These are phyloP conservation scores for Trapa bicornis DNA, from an alignment of 345 rosid genomes.

Conservation along the genomic window DNA sequence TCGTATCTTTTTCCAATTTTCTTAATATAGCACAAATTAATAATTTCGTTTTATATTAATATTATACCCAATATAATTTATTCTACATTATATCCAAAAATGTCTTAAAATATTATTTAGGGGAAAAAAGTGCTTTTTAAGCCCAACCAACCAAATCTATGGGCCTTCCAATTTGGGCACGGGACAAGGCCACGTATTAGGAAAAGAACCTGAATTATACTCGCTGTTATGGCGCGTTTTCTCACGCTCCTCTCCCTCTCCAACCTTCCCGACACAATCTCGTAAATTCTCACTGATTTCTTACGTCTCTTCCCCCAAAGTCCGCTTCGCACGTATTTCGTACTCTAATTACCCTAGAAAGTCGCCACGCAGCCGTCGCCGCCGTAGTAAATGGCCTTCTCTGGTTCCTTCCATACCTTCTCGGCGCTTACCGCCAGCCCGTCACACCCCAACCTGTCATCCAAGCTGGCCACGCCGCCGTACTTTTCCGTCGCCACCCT, in stretches of 20 bases:
- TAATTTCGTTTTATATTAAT: too few relatives aligned
- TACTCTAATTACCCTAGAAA: neutral
- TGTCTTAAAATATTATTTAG: too few relatives aligned
- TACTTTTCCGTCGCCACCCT: conserved; percentile 19
- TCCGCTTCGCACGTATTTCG: conserved; percentile 6
- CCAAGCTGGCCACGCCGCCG: conserved; percentile 18
- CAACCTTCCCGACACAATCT: neutral
- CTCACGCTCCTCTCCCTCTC: neutral
- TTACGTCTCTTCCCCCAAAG: conserved; percentile 5
- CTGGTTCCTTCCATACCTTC: conserved; percentile 14
- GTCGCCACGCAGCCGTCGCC: conserved; percentile 1
- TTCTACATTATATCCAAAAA: too few relatives aligned
- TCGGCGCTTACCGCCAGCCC: conserved; percentile 16
- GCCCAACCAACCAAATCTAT: too few relatives aligned
- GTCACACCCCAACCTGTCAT: conserved; percentile 25
- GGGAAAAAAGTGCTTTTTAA: too few relatives aligned
- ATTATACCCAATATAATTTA: too few relatives aligned
- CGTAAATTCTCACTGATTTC: neutral
- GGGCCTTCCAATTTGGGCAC: too few relatives aligned
- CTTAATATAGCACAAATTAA: too few relatives aligned
- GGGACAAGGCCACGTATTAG: too few relatives aligned
- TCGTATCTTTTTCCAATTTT: too few relatives aligned
- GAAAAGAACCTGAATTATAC: too few relatives aligned
- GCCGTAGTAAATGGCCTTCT: conserved; percentile 17
- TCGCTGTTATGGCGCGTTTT: too few relatives aligned